Conservation (phyloP, 768 basidiomycete species). For the Pleurotus salmoneostramineus region DNA sequence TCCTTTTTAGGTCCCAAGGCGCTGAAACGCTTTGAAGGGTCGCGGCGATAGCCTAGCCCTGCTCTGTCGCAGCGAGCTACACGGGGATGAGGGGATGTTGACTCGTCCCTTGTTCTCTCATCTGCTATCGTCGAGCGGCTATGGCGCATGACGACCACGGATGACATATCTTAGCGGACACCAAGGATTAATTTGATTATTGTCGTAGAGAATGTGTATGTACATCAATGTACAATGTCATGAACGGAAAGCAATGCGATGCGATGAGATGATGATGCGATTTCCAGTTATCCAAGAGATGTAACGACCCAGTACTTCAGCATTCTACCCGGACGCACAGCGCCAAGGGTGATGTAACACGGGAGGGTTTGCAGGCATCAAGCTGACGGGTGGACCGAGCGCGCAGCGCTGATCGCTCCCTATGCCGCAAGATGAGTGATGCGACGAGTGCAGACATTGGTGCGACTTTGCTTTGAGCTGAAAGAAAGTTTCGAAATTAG, state of each 20-base stretch:
- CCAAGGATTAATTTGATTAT: neutral
- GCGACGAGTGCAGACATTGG: conserved; percentile 12
- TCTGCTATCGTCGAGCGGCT: too few species aligned
- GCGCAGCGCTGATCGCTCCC: conserved; percentile 10
- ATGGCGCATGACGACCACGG: too few species aligned
- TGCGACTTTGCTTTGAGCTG: neutral
- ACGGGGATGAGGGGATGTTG: too few species aligned
- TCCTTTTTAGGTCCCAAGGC: neutral
- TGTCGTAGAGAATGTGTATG: neutral
- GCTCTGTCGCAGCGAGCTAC: too few species aligned
- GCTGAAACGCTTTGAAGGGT: too few species aligned
- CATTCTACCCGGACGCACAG: neutral
- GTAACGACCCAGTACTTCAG: neutral
- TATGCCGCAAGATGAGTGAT: conserved; percentile 8
- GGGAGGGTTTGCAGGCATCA: neutral
- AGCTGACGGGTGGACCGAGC: neutral
- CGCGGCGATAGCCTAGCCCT: too few species aligned
- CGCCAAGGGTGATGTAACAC: neutral
- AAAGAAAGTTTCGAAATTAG: neutral
- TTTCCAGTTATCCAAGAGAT: neutral
- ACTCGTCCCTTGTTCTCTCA: too few species aligned
- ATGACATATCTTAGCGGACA: too few species aligned
- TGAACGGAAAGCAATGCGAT: neutral
- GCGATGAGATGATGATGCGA: neutral
- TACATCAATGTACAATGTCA: neutral